Percentiles rank a stretch among this genome's conserved stretches.
These are phyloP conservation scores for Solanum stenotomum DNA, from an alignment of 257 asterid genomes.

Conservation along the genomic window DNA sequence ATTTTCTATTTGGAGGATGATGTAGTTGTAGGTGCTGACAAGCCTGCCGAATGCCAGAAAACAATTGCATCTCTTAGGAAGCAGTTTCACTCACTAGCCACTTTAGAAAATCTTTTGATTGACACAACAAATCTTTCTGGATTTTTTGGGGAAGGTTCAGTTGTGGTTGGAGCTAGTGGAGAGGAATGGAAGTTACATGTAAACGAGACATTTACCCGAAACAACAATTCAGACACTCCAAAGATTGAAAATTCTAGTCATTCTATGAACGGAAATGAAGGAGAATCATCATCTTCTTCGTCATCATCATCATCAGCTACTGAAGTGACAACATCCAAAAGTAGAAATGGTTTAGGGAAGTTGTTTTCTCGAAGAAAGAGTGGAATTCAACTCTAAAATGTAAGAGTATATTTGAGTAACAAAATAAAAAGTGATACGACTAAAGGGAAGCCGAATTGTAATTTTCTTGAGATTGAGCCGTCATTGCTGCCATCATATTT, in stretches of 20 bases:
- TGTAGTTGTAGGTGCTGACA: slow-evolving; percentile 60
- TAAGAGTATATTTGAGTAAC: neutral
- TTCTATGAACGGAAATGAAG: slow-evolving; percentile 22
- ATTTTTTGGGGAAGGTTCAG: slow-evolving; percentile 17
- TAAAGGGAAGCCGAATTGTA: neutral
- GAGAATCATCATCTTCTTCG: slow-evolving; percentile 30
- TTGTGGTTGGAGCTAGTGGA: slow-evolving; percentile 9
- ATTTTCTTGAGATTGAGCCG: neutral
- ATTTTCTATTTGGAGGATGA: slow-evolving; percentile 40
- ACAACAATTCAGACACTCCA: slow-evolving; percentile 15
- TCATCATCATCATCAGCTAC: slow-evolving; percentile 30
- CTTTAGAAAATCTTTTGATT: slow-evolving; percentile 73
- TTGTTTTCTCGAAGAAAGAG: slow-evolving; percentile 46
- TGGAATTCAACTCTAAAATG: slow-evolving; percentile 27
- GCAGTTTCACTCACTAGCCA: slow-evolving; percentile 64
- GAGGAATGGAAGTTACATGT: slow-evolving; percentile 12
- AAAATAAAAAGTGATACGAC: neutral
- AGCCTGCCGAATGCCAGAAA: slow-evolving; percentile 77
- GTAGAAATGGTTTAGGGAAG: slow-evolving; percentile 44
- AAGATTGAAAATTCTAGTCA: slow-evolving; percentile 15
- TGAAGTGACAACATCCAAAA: slow-evolving; percentile 18
- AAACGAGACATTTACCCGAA: neutral
- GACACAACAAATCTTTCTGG: slow-evolving; percentile 63
- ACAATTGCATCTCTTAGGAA: slow-evolving; percentile 71
- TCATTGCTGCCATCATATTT: neutral